A percentile compares a stretch with the other conserved stretches of the same genome.
Conservation (phyloP, 192 early-diverging fungal species). For the Rhizoclosmatium sp. region DNA sequence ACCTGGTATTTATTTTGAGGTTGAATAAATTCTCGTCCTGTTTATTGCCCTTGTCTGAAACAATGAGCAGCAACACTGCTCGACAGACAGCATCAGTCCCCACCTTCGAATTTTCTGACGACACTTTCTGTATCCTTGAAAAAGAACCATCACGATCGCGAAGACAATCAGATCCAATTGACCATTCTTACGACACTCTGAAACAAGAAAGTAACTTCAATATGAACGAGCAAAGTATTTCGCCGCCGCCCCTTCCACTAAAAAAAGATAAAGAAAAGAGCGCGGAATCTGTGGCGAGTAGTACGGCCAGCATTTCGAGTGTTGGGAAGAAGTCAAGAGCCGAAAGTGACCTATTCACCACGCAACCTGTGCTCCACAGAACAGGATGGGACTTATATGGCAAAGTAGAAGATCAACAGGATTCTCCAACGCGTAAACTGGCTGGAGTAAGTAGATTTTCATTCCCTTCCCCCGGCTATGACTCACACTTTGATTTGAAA, state of each 20-base stretch:
- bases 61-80: no score
- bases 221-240: no score
- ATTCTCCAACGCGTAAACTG: constrained; percentile 11
- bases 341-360: neutral
- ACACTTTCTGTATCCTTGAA: no score
- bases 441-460: constrained; percentile 23
- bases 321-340: neutral
- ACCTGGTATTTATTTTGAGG: no score
- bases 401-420: constrained; percentile 27
- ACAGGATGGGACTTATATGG: constrained; percentile 35
- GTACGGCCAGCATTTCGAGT: neutral
- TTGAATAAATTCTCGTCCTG: no score
- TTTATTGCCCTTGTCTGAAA: no score
- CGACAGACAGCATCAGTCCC: no score
- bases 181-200: no score
- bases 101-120: no score
- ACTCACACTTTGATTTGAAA: neutral
- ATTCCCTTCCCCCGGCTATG: neutral
- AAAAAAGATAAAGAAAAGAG: neutral
- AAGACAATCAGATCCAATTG: no score
- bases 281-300: neutral
- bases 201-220: no score
- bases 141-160: no score
- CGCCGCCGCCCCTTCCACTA: neutral
- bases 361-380: constrained; percentile 20